Conservation (phyloP, 176 grass and related monocot species). For the Hordeum marinum region DNA sequence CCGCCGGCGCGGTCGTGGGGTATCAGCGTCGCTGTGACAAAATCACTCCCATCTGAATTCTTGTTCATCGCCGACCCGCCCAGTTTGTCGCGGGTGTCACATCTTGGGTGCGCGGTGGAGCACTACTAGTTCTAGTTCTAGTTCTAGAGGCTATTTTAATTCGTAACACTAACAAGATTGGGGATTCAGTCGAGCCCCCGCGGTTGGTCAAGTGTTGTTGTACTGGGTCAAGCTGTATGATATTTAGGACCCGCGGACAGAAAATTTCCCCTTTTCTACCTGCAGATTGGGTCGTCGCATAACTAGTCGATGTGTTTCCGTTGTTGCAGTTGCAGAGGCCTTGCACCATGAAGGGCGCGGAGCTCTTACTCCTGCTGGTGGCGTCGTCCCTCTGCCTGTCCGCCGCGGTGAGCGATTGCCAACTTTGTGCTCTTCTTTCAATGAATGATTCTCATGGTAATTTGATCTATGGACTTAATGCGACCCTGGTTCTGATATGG, state of each 20-base stretch:
- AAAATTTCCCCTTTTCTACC: not conserved
- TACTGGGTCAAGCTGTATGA: no score
- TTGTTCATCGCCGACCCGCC: not conserved
- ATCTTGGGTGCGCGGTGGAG: not conserved
- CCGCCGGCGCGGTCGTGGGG: not conserved
- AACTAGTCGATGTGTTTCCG: not conserved
- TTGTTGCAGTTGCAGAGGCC: not conserved
- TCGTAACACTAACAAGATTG: not conserved
- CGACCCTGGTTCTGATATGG: not conserved
- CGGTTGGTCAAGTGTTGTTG: no score
- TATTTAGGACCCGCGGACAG: not conserved
- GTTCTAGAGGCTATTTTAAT: not conserved
- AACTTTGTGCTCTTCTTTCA: not conserved
- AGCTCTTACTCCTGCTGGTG: constrained; percentile 25
- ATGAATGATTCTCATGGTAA: not conserved
- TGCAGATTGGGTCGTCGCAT: not conserved
- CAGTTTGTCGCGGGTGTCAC: not conserved
- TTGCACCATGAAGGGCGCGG: constrained; percentile 36
- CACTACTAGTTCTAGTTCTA: not conserved
- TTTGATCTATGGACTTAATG: not conserved
- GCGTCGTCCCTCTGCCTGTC: constrained; percentile 34
- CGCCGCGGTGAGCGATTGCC: constrained; percentile 26
- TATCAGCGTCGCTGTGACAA: not conserved
- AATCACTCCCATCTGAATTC: not conserved
- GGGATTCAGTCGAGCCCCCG: not conserved